Evolutionary conservation across 441 rosid genomes (phyloP).

Genomic region (Jatropha podagrica): DNA sequence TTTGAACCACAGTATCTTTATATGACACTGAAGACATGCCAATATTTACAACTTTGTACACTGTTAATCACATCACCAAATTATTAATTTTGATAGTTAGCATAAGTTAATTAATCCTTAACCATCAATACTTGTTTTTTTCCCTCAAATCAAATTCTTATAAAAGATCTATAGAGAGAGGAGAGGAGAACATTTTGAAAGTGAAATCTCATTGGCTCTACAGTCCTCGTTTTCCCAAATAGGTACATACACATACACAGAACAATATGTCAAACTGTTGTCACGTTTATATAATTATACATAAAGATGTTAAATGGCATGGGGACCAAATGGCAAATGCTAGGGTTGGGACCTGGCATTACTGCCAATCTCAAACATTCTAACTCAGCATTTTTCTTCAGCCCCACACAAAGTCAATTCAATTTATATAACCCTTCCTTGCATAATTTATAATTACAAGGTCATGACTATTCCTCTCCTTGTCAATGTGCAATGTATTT

Average conservation of each 20-base stretch:
- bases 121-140: too few relatives aligned
- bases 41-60: too few relatives aligned
- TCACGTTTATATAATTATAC: not conserved
- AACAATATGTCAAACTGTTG: not conserved
- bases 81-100: too few relatives aligned
- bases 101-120: too few relatives aligned
- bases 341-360: not conserved
- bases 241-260: not conserved
- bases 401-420: not conserved
- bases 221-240: not conserved
- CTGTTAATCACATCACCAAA: too few relatives aligned
- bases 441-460: too few relatives aligned
- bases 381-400: too few relatives aligned
- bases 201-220: slow-evolving; percentile 6
- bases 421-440: too few relatives aligned
- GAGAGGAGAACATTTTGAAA: not conserved
- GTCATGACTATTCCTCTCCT: not conserved
- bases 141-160: too few relatives aligned
- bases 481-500: slow-evolving; percentile 26
- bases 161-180: too few relatives aligned
- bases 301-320: not conserved
- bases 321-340: not conserved
- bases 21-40: too few relatives aligned
- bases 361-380: not conserved
- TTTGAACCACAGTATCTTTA: too few relatives aligned